Conservation (phyloP, 768 basidiomycete genomes). For the Boletus subparvulus region DNA sequence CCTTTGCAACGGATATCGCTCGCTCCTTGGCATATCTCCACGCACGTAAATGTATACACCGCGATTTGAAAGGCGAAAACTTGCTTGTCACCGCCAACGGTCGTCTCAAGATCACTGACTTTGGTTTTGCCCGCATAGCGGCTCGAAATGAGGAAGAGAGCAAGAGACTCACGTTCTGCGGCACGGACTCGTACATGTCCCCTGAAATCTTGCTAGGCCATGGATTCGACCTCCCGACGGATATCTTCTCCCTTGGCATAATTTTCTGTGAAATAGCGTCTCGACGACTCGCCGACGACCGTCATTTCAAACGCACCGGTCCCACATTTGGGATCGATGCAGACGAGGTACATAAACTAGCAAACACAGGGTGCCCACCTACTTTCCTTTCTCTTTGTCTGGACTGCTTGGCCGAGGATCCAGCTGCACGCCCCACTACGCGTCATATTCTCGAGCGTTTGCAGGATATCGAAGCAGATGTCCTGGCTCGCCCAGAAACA, state of each 20-base stretch:
- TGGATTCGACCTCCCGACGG: constrained; percentile 91
- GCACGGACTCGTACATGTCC: constrained; percentile 95
- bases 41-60: constrained; percentile 85
- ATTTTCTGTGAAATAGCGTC: constrained; percentile 92
- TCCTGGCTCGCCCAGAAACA: constrained; percentile 64
- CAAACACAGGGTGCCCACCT: constrained; percentile 74
- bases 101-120: constrained; percentile 97
- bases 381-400: constrained; percentile 76
- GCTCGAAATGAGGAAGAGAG: constrained; percentile 89
- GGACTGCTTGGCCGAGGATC: constrained; percentile 70
- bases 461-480: constrained; percentile 78
- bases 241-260: constrained; percentile 91
- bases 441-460: constrained; percentile 78
- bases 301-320: constrained; percentile 70
- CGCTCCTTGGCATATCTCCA: constrained; percentile 97
- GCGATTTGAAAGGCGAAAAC: constrained; percentile 97
- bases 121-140: constrained; percentile 94
- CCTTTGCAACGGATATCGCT: constrained; percentile 92
- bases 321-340: constrained; percentile 78
- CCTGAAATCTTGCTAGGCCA: constrained; percentile 91
- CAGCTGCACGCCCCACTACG: constrained; percentile 70
- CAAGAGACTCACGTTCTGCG: constrained; percentile 81
- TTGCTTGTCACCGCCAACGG: constrained; percentile 93
- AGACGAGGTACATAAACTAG: constrained; percentile 66
- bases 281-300: constrained; percentile 81